Evolutionary conservation across 306 rosid species (phyloP).

Genomic region (Rosa rugosa): DNA sequence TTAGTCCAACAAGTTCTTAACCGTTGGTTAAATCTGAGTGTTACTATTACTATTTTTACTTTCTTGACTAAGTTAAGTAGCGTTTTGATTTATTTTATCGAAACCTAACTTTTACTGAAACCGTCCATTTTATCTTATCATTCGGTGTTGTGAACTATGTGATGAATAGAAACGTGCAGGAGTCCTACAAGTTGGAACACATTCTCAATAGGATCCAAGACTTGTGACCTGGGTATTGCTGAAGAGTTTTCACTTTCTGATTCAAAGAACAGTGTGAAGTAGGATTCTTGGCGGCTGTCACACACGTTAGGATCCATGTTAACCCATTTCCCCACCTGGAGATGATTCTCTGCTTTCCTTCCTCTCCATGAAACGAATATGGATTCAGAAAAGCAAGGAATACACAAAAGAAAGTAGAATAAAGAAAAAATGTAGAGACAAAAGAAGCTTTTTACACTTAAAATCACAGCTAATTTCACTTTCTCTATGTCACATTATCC

Average conservation of each 20-base stretch:
- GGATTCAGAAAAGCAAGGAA: constrained; percentile 17
- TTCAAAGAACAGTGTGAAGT: not conserved
- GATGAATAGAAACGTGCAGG: too few species aligned
- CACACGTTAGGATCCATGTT: constrained; percentile 13
- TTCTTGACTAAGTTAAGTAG: too few species aligned
- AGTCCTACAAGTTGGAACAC: not conserved
- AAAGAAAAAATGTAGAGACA: constrained; percentile 32
- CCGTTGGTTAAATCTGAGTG: too few species aligned
- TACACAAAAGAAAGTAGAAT: constrained; percentile 25
- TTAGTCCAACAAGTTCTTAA: too few species aligned
- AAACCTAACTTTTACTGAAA: too few species aligned
- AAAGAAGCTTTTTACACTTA: constrained; percentile 58
- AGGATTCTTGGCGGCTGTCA: constrained; percentile 12
- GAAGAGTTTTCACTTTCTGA: not conserved
- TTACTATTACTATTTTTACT: too few species aligned
- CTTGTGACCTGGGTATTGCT: not conserved
- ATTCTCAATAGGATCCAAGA: not conserved
- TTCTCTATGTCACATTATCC: constrained; percentile 11
- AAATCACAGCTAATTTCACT: constrained; percentile 38
- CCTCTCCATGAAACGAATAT: constrained; percentile 61
- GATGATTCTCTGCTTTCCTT: constrained; percentile 60
- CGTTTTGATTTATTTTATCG: too few species aligned
- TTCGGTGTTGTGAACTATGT: too few species aligned
- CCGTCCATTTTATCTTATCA: too few species aligned
- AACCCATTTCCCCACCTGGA: constrained; percentile 29